Evolutionary conservation across 495 filamentous ascomycete species (phyloP).

Genomic region (Apiosordaria backusii): DNA sequence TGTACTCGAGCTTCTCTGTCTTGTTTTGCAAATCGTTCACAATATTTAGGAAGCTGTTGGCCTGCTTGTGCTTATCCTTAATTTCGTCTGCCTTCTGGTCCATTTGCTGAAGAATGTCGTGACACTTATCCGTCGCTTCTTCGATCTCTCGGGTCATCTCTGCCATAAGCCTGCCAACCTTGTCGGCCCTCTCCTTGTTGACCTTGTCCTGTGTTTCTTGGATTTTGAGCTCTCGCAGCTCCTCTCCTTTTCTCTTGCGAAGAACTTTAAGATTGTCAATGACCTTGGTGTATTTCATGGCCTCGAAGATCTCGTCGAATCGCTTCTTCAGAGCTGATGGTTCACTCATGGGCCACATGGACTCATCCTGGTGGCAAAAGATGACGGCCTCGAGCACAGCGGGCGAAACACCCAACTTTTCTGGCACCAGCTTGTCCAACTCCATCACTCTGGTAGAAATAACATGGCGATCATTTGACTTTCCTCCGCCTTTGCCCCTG

Average conservation of each 20-base stretch:
- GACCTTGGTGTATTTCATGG: conserved; percentile 91
- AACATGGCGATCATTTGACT: conserved; percentile 64
- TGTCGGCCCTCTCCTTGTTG: conserved; percentile 83
- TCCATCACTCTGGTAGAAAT: conserved; percentile 77
- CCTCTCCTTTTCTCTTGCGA: conserved; percentile 75
- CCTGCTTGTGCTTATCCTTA: conserved; percentile 41
- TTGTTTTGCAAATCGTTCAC: conserved; percentile 68
- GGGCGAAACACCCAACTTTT: conserved; percentile 84
- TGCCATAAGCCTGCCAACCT: conserved; percentile 57
- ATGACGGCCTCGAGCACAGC: conserved; percentile 91
- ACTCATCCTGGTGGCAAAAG: conserved; percentile 98
- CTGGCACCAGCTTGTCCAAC: conserved; percentile 76
- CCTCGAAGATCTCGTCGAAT: conserved; percentile 98
- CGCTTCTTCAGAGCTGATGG: conserved; percentile 78
- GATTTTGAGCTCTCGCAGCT: conserved; percentile 65
- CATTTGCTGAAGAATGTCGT: conserved; percentile 50
- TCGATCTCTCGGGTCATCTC: conserved; percentile 74
- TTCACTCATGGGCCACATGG: conserved; percentile 96
- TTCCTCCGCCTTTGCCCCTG: conserved; percentile 48
- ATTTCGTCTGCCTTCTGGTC: conserved; percentile 40
- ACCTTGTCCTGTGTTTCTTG: conserved; percentile 71
- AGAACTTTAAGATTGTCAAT: conserved; percentile 89
- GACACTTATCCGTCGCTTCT: conserved; percentile 53
- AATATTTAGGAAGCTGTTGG: conserved; percentile 46
- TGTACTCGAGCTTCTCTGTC: conserved; percentile 48